phyloP scores from a whole-genome alignment of 306 rosid species.

The Dalbergia oliveri region DNA sequence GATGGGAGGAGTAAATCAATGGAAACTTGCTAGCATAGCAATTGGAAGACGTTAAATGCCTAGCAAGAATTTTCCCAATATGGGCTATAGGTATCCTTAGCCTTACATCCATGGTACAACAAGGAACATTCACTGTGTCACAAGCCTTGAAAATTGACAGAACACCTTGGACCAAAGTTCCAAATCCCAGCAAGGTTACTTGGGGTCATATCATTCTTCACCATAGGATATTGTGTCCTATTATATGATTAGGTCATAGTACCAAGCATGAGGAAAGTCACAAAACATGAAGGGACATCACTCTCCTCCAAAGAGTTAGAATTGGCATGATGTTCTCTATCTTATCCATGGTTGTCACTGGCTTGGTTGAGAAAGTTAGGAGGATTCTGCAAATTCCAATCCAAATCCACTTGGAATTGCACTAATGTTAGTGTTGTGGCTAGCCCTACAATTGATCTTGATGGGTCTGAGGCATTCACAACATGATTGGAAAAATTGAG shows the following conservation, averaged over 20 bases:
- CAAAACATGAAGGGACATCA: slow-evolving; percentile 49
- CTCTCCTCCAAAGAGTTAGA: slow-evolving; percentile 54
- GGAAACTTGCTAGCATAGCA: slow-evolving; percentile 71
- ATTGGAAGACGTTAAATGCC: slow-evolving; percentile 73
- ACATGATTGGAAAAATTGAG: slow-evolving; percentile 64
- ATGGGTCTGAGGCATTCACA: slow-evolving; percentile 79
- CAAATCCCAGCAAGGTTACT: slow-evolving; percentile 57
- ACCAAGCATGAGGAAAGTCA: slow-evolving; percentile 43
- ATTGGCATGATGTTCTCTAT: slow-evolving; percentile 51
- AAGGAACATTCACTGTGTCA: slow-evolving; percentile 58
- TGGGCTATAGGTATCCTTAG: slow-evolving; percentile 60
- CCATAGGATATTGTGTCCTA: slow-evolving; percentile 48
- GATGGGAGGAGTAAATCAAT: slow-evolving; percentile 60
- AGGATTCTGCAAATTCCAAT: slow-evolving; percentile 38
- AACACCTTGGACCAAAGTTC: too few relatives aligned
- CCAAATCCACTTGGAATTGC: slow-evolving; percentile 27
- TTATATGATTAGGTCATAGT: slow-evolving; percentile 51
- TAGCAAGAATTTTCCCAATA: slow-evolving; percentile 55
- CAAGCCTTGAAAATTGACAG: slow-evolving; percentile 67
- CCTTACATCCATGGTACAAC: slow-evolving; percentile 56
- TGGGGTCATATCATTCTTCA: slow-evolving; percentile 44
- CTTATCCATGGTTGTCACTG: slow-evolving; percentile 52
- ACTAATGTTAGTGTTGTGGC: slow-evolving; percentile 65
- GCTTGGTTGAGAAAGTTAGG: slow-evolving; percentile 40
- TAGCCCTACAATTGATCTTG: slow-evolving; percentile 72